Evolutionary conservation across 257 asterid species (phyloP).

Genomic region (Nicotiana otophora): DNA sequence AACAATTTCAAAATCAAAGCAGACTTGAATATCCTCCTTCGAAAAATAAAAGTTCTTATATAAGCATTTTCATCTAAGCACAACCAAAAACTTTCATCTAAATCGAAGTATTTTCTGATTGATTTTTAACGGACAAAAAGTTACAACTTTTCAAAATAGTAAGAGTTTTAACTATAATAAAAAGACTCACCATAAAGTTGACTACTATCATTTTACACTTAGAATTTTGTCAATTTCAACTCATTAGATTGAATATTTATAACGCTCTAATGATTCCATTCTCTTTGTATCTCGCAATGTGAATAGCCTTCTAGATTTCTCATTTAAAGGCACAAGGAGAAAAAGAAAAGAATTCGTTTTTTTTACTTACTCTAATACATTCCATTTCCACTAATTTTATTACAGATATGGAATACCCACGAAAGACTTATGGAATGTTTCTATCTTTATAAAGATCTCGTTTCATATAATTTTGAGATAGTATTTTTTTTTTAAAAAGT

Average conservation of each 20-base stretch:
- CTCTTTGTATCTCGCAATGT: background rate
- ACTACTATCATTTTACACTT: background rate
- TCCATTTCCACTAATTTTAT: background rate
- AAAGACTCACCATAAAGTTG: background rate
- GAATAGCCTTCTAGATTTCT: background rate
- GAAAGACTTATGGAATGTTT: no score
- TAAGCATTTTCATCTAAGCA: background rate
- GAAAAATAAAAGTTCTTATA: background rate
- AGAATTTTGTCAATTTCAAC: background rate
- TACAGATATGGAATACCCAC: background rate
- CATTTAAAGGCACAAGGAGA: background rate
- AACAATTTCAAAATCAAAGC: background rate
- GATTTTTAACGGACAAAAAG: no score
- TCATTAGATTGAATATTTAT: background rate
- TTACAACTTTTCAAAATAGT: no score
- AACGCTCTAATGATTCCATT: background rate
- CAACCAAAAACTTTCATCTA: no score
- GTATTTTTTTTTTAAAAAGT: no score
- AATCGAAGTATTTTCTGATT: no score
- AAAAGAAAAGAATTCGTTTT: background rate
- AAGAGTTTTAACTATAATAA: no score
- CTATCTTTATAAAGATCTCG: no score
- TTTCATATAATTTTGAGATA: no score
- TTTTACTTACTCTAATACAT: background rate
- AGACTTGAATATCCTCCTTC: background rate